Evolutionary conservation across 768 basidiomycete species (phyloP), one percentile per base, ranked within the genome.

Genomic region (Pleurotus citrinopileatus): DNA sequence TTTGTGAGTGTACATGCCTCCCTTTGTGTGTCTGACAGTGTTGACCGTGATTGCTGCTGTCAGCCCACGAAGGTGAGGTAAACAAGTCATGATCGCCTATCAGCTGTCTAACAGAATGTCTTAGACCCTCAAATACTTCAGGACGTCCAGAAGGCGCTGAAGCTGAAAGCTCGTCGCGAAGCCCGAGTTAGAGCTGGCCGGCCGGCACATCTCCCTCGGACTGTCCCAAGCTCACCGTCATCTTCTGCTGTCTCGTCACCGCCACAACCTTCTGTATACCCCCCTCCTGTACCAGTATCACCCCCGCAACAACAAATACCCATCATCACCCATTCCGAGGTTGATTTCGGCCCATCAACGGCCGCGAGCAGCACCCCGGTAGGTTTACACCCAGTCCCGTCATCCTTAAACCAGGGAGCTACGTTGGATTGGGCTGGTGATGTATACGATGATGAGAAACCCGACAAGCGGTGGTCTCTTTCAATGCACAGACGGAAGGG

Each of bases 111-210:
- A 40, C 37, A n/a, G 17, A 10, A 19, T 38, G 28, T 22, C 36
- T 43, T 66, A 92, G 89, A 92, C 70, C 87, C 89, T n/a, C 78
- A 77, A 59, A 86, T 92, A 57, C 65, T 91, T 51, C 88, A 87
- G 65, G 90, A 91, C 57, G 87, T 92, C 4, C 87, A 91, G 59
- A 81, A 83, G 51, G 89, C 87, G 4, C 63, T 92, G 26, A 82
- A 80, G 54, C 69, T 89, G 48, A 90, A 91, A 66, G 85, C 87
- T 23, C 78, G 85, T 44, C 81, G 88, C 23, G 89, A 90, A 60
- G 87, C 87, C 47, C 82, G 88, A 37, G 63, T 81, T 26, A 70
- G 69, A 56, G 61, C 71, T 5, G 52, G 56, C 17, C 55, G 63
- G 42, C 55, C 59, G 13, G 55, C 62, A 27, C 59, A 60, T 52